Evolutionary conservation across 345 rosid species (phyloP).

Genomic region (Kandelia obovata): DNA sequence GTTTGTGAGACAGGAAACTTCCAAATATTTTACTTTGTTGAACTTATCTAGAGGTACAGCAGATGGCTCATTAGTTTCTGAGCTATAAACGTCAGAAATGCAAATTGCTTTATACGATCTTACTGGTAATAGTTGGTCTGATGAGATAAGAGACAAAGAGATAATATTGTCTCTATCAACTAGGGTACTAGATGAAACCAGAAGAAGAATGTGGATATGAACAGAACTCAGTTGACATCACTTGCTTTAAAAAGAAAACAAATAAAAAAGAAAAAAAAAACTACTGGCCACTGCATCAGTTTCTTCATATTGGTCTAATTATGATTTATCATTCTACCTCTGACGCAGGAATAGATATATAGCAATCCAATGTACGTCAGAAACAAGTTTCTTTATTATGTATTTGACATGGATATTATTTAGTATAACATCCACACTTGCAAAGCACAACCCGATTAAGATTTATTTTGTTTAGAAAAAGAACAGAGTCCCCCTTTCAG

Average conservation of each 20-base stretch:
- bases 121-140: neutral
- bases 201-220: constrained; percentile 4
- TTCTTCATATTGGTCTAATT: neutral
- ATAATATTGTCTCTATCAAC: constrained; percentile 12
- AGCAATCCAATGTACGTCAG: neutral
- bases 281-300: neutral
- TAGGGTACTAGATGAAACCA: neutral
- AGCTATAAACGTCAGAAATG: constrained; percentile 2
- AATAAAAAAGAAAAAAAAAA: neutral
- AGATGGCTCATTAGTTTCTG: no score
- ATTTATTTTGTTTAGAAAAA: no score
- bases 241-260: neutral
- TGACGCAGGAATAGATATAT: constrained; percentile 1
- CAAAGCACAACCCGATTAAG: no score
- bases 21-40: no score
- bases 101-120: neutral
- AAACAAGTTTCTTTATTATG: neutral
- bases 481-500: neutral
- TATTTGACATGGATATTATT: neutral
- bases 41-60: no score
- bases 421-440: neutral
- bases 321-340: neutral
- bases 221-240: constrained; percentile 15
- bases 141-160: neutral
- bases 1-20: no score